Percentiles rank a stretch among this genome's conserved stretches.
Conservation (phyloP, 768 basidiomycete genomes). For the Cystofilobasidium ferigula region DNA sequence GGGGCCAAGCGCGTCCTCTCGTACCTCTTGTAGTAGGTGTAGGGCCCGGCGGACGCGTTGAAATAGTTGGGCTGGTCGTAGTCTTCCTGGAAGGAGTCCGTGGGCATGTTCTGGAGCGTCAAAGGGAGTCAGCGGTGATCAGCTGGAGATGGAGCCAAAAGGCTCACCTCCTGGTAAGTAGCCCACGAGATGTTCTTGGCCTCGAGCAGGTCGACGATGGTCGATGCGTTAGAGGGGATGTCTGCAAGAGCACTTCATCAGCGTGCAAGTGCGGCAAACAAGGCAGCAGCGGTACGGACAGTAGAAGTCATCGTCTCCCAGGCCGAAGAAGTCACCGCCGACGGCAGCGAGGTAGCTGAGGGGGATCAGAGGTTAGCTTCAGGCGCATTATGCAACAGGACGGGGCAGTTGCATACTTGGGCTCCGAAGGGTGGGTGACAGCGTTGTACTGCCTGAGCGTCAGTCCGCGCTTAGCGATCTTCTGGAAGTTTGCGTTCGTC, state of each 20-base stretch:
- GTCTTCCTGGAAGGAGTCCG: conserved; percentile 24
- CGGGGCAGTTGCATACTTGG: too few relatives aligned
- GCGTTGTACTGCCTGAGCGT: conserved; percentile 37
- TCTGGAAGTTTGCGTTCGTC: conserved; percentile 33
- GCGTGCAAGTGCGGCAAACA: too few relatives aligned
- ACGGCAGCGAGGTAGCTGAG: conserved; percentile 45
- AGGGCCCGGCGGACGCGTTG: conserved; percentile 36
- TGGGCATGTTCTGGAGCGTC: conserved; percentile 28
- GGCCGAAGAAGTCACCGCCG: conserved; percentile 50
- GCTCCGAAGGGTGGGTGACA: conserved; percentile 52
- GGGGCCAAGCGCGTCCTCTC: too few relatives aligned
- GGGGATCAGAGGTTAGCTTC: too few relatives aligned
- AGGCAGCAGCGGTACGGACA: conserved; percentile 5
- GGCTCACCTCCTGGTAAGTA: conserved; percentile 48
- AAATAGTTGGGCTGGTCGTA: conserved; percentile 40
- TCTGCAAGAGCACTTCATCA: not conserved
- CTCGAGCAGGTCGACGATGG: conserved; percentile 53
- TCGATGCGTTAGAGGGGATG: conserved; percentile 47
- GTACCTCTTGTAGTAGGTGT: conserved; percentile 49
- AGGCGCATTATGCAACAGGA: too few relatives aligned
- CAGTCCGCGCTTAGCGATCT: conserved; percentile 47
- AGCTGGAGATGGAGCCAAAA: not conserved
- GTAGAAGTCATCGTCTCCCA: conserved; percentile 40
- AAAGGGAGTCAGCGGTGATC: not conserved
- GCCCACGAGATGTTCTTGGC: conserved; percentile 51